Percentiles rank a stretch among this genome's conserved stretches.
Evolutionary conservation across 2,329 filamentous ascomycete genomes (phyloP).

Genomic region (Curvularia sp.): DNA sequence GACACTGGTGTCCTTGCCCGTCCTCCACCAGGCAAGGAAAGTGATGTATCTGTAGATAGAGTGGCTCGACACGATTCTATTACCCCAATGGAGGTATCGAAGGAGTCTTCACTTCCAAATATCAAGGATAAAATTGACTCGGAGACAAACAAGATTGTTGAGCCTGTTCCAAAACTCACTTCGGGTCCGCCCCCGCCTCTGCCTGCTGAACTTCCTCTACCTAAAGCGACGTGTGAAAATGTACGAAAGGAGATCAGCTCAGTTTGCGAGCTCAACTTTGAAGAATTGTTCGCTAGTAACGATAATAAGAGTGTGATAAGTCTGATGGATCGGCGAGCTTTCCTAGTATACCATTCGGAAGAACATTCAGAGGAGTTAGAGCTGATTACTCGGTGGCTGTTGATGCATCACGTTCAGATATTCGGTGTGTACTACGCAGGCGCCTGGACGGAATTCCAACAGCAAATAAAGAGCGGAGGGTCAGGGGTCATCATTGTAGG

Average conservation of each 20-base stretch:
- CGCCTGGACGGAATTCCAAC: slow-evolving; percentile 38
- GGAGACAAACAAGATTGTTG: not conserved
- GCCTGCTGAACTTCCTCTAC: not conserved
- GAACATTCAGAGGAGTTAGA: slow-evolving; percentile 41
- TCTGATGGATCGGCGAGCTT: slow-evolving; percentile 32
- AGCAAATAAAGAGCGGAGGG: slow-evolving; percentile 25
- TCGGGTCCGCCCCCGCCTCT: slow-evolving; percentile 5
- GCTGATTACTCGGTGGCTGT: slow-evolving; percentile 42
- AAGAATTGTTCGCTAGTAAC: slow-evolving; percentile 34
- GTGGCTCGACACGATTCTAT: not conserved
- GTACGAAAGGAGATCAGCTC: slow-evolving; percentile 30
- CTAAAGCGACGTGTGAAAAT: slow-evolving; percentile 7
- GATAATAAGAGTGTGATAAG: slow-evolving; percentile 5
- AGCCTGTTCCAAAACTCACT: not conserved
- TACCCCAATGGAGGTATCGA: not conserved
- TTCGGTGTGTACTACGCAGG: slow-evolving; percentile 32
- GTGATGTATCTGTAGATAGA: slow-evolving; percentile 2
- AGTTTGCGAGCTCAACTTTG: slow-evolving; percentile 30
- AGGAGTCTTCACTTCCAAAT: not conserved
- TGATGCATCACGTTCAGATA: slow-evolving; percentile 42
- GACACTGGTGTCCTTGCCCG: slow-evolving; percentile 19
- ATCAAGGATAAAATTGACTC: not conserved
- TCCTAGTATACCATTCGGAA: slow-evolving; percentile 40
- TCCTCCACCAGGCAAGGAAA: slow-evolving; percentile 5
- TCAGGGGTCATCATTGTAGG: slow-evolving; percentile 41